phyloP scores from a whole-genome alignment of 768 basidiomycete genomes.

The Kwoniella sp. region DNA sequence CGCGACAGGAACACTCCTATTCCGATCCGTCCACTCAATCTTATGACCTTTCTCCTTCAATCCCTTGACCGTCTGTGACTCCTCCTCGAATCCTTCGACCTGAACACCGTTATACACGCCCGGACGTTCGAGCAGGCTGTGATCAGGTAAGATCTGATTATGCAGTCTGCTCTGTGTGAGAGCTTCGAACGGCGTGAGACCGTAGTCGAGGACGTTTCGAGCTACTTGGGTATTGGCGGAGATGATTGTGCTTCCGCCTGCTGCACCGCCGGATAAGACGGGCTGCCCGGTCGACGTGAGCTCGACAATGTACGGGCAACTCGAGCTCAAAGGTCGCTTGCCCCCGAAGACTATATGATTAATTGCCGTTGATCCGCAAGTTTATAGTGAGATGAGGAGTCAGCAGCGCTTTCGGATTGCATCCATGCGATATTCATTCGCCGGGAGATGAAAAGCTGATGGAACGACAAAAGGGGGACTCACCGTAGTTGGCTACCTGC shows the following conservation, averaged over 20 bases:
- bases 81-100: constrained; percentile 34
- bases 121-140: constrained; percentile 29
- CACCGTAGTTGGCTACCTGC: constrained; percentile 38
- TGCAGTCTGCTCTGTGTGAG: constrained; percentile 38
- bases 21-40: constrained; percentile 35
- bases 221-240: constrained; percentile 44
- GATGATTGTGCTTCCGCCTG: constrained; percentile 51
- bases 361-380: too few relatives aligned
- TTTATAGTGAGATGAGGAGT: too few relatives aligned
- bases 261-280: constrained; percentile 40
- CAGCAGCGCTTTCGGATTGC: too few relatives aligned
- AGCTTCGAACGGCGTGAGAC: constrained; percentile 36
- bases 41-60: constrained; percentile 39
- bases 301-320: constrained; percentile 50
- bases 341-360: constrained; percentile 29
- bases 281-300: constrained; percentile 19
- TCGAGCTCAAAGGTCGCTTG: constrained; percentile 45
- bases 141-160: constrained; percentile 48
- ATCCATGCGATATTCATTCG: neutral
- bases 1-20: constrained; percentile 33
- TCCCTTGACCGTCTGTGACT: constrained; percentile 23
- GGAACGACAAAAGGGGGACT: too few relatives aligned
- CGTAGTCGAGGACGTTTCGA: constrained; percentile 45
- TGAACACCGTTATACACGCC: constrained; percentile 18
- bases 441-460: neutral